Conservation (phyloP, 257 asterid species). For the Forsythia suspensa region DNA sequence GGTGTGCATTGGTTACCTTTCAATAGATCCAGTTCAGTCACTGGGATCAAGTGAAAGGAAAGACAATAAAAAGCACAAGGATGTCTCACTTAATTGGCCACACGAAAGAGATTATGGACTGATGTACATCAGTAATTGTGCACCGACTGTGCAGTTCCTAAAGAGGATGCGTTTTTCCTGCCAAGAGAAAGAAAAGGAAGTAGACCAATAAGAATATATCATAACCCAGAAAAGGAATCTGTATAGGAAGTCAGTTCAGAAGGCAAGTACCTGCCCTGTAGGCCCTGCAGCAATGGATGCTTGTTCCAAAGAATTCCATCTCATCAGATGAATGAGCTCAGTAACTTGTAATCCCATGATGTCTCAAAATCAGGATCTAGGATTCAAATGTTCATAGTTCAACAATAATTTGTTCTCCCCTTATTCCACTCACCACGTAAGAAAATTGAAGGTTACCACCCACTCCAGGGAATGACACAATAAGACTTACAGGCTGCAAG, state of each 20-base stretch:
- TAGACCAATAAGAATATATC: not conserved
- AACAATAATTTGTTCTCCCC: not conserved
- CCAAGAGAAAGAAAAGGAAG: not conserved
- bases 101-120: not conserved
- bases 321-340: not conserved
- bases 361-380: not conserved
- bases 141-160: not conserved
- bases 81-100: not conserved
- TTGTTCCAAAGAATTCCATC: not conserved
- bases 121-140: not conserved
- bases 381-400: not conserved
- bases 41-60: not conserved
- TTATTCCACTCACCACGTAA: too few species aligned
- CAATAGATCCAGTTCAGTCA: not conserved
- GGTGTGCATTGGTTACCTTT: not conserved
- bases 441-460: not conserved
- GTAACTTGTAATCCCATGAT: not conserved
- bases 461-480: not conserved
- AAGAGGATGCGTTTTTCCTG: not conserved
- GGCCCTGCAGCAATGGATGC: not conserved
- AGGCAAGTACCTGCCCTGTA: not conserved
- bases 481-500: not conserved
- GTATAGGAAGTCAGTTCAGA: not conserved
- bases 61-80: not conserved
- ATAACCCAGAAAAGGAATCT: not conserved